phyloP scores from a whole-genome alignment of 1,284 basidiomycete genomes.

The Bjerkandera adusta region DNA sequence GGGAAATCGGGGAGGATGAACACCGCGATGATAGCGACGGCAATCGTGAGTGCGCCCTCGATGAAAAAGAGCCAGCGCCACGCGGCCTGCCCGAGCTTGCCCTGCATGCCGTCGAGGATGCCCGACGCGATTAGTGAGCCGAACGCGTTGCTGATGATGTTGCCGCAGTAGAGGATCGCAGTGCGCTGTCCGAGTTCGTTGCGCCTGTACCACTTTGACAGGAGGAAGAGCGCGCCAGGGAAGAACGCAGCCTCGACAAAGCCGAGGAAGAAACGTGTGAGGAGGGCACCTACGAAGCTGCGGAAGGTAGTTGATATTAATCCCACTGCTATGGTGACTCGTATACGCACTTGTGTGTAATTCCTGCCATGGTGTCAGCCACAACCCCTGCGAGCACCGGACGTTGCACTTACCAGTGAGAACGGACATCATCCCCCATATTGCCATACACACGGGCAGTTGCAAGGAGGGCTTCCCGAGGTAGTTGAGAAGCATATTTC shows the following conservation, averaged over 20 bases:
- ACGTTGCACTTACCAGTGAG: constrained; percentile 21
- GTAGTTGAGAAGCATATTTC: constrained; percentile 72
- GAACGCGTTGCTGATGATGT: constrained; percentile 80
- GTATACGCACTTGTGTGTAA: constrained; percentile 4
- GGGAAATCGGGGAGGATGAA: constrained; percentile 82
- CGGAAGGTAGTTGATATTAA: constrained; percentile 9
- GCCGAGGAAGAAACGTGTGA: constrained; percentile 75
- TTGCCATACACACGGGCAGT: constrained; percentile 65
- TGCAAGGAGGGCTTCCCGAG: constrained; percentile 75
- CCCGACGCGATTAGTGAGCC: constrained; percentile 77
- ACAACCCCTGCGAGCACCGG: background rate
- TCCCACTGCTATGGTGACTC: background rate
- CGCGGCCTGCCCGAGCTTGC: constrained; percentile 64
- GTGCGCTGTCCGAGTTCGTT: constrained; percentile 71
- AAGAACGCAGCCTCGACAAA: constrained; percentile 75
- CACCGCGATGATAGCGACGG: constrained; percentile 58
- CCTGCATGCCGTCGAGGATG: constrained; percentile 70
- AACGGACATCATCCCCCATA: constrained; percentile 45
- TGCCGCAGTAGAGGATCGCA: constrained; percentile 73
- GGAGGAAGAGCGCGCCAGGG: constrained; percentile 58
- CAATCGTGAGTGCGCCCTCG: constrained; percentile 64
- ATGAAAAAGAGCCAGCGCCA: constrained; percentile 81
- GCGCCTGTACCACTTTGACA: constrained; percentile 74
- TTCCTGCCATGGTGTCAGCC: background rate
- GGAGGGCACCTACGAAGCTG: constrained; percentile 67